Evolutionary conservation across 176 grass and related monocot species (phyloP), one percentile per base, ranked within the genome.

Genomic region (Rhipidocladum racemiflorum): DNA sequence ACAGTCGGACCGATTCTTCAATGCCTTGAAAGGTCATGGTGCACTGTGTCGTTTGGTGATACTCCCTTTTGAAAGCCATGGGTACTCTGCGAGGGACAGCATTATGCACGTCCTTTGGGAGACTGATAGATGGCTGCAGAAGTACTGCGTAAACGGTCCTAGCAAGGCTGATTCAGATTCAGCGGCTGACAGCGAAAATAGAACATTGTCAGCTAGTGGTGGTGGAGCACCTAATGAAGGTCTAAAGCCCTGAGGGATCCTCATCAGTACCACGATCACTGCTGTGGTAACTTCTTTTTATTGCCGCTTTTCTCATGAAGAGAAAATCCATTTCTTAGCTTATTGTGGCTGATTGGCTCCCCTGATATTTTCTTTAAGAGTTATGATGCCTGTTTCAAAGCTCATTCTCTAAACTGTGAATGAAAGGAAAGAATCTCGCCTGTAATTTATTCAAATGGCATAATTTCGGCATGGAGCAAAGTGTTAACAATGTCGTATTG

Each of bases 31-130:
- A 90, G 97, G 97, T 57, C 97, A 99, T 45, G 97, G 97, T 75
- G 89, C 89, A 53, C 64, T 92, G 15, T 95, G 89, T 30, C 92
- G 97, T 80, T 91, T 99, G 86, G 97, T 99, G 21, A 87, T 99
- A 90, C 97, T 99, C 64, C 97, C 97, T 48, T 89, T 91, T 16
- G 97, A 99, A 78, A 99, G 93, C 80, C 97, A 99, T 70, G 93
- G 97, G 46, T 99, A 99, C 87, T 95, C 89, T 72, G 92, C 97
- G 1, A 90, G 97, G 53, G 97, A 99, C 83, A 99, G 97, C 78
- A 99, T 99, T 34, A 95, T 99, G 97, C 97, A 99, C 51, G 89
- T 95, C 29, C 93, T 99, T 72, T 99, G 97, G 97, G 97, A 99
- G 89, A 91, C 93, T 30, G 93, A 99, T 64, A 85, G 86, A 74